These are phyloP conservation scores for Diutina scorzettiae DNA, from an alignment of 1,139 yeast species.

Conservation along the genomic window DNA sequence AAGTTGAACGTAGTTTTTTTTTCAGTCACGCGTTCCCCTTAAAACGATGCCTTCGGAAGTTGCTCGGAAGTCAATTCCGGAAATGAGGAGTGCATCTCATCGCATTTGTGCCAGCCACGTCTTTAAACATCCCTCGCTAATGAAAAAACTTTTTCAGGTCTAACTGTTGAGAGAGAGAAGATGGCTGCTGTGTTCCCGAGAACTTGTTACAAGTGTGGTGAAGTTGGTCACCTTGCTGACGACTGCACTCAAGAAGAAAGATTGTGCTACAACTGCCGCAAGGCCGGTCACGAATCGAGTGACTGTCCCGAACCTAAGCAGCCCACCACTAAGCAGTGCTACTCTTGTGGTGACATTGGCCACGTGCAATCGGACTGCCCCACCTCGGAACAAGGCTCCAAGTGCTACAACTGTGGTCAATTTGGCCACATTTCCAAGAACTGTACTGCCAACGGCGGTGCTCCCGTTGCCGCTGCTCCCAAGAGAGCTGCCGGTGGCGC, in stretches of 20 bases:
- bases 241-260: constrained; percentile 74
- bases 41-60: too few relatives aligned
- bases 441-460: constrained; percentile 36
- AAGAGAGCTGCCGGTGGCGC: constrained; percentile 10
- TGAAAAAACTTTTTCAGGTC: not conserved
- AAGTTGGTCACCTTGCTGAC: constrained; percentile 85
- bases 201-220: constrained; percentile 89
- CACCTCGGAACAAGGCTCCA: constrained; percentile 32
- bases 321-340: constrained; percentile 76
- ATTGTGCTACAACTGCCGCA: constrained; percentile 86
- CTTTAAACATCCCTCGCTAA: not conserved
- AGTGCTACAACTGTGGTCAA: constrained; percentile 50
- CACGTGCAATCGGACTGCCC: constrained; percentile 60
- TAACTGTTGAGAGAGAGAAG: not conserved
- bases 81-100: too few relatives aligned
- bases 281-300: constrained; percentile 81
- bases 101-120: too few relatives aligned
- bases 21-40: too few relatives aligned
- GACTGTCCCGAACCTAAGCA: constrained; percentile 85
- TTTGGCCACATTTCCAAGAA: constrained; percentile 76
- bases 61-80: too few relatives aligned
- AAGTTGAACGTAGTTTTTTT: too few relatives aligned
- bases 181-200: constrained; percentile 42
- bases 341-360: constrained; percentile 70
- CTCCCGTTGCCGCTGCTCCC: constrained; percentile 9